Evolutionary conservation across 2,329 filamentous ascomycete genomes (phyloP), one percentile per base, ranked within the genome.

Genomic region (Conoideocrella luteorostrata): DNA sequence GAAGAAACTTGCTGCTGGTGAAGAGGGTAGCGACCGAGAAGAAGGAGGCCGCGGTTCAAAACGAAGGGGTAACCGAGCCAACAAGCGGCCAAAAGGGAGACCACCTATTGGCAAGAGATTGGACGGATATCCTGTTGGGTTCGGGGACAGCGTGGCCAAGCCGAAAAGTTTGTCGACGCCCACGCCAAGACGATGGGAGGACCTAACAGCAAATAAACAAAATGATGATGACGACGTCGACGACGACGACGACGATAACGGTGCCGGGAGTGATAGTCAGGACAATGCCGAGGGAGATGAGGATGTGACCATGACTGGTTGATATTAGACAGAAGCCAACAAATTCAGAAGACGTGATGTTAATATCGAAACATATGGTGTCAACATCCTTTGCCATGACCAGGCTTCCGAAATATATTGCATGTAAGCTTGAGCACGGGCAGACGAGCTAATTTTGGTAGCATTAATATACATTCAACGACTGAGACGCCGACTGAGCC

Each of bases 141-240:
- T 44, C 43, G 57, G 37, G 50, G 54, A 41, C 41, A 47, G 37
- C 45, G 48, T 26, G 22, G 26, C 11, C 18, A 28, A 18, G 13
- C 10, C n/a, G 10, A 38, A 20, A 29, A 22, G 50, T 41, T 18
- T 64, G 29, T 66, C 64, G 5, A 63, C 53, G 11, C 60, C 61
- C 2, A 68, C 65, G 7, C 65, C 64, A 5, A 47, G 41, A 4
- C 54, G 50, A 22, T 68, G 64, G 65, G 53, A 57, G 5, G 63
- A 65, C 13, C 44, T 67, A 28, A 17, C 17, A 15, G 38, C 10
- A 13, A 41, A 48, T 3, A 52, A 51, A 35, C 55, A 56, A 6
- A 50, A 55, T 3, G 53, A 56, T n/a, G 49, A 50, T 6, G 32
- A 17, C 7, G 23, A 26, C 23, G 51, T 54, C n/a, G 55, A 61